Evolutionary conservation across 2,329 filamentous ascomycete species (phyloP), one percentile per base, ranked within the genome.

Genomic region (Apiospora sp.): DNA sequence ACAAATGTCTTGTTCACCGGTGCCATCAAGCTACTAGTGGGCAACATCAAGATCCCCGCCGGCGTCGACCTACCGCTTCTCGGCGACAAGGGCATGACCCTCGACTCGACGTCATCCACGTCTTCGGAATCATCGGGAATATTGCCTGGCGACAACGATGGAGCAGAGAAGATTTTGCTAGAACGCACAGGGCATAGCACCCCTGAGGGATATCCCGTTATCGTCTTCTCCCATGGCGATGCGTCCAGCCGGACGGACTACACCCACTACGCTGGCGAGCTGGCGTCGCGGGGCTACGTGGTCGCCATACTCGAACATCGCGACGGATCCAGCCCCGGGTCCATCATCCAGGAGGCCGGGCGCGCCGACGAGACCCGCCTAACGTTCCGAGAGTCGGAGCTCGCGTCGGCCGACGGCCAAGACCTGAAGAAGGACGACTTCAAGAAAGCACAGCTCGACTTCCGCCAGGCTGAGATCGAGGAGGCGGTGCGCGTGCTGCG

Each of bases 171-270:
- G 41, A 75, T 79, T 14, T 58, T 77, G 0, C 72, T 72, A 5
- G 72, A 73, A 13, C 73, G 78, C 8, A 69, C 37, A 7, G 67
- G 44, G 6, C 27, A 37, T 8, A 43, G 30, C 22, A 70, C 48
- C 48, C 27, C 71, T 24, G 71, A 74, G 24, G 76, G 76, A 0
- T 82, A 85, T 41, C 86, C 86, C 12, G 80, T 88, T 73, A 79
- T 88, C 73, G 78, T 88, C 75, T 87, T 89, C 76, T 87, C 87
- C 6, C 87, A 89, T 74, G 87, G 87, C 61, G 86, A 86, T 78
- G 86, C 85, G 34, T 85, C 84, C 58, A 86, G 84, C 0, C 79
- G 87, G 30, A 87, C 85, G 1, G 86, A 88, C 76, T 89, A 89
- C 78, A 87, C 86, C 0, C 82, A 87, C 77, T 88, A 85, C 75